A percentile compares a stretch with the other conserved stretches of the same genome.
These are phyloP conservation scores for Cicer arietinum DNA, from an alignment of 306 rosid genomes.

Conservation along the genomic window DNA sequence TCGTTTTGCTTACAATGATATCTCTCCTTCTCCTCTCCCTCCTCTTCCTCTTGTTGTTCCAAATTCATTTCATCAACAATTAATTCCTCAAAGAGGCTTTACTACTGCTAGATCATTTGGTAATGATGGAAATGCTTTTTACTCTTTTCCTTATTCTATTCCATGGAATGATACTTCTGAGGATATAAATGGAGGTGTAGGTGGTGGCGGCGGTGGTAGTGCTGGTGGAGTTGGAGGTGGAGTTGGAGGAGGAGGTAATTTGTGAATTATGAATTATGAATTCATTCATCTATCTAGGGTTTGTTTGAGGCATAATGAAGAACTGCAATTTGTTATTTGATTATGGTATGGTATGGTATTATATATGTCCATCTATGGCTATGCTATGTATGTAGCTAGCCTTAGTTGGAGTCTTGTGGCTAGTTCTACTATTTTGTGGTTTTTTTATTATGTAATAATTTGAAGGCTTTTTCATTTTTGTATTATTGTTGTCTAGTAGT, in stretches of 20 bases:
- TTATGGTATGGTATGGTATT: conserved; percentile 31
- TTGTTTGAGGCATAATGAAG: conserved; percentile 42
- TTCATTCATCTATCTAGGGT: conserved; percentile 53
- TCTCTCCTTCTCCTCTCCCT: conserved; percentile 39
- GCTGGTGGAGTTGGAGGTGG: conserved; percentile 54
- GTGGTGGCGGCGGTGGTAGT: conserved; percentile 55
- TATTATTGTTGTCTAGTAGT: not conserved
- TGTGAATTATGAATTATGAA: conserved; percentile 45
- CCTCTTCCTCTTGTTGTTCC: conserved; percentile 12
- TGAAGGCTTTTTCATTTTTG: conserved; percentile 17
- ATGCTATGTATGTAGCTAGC: conserved; percentile 41
- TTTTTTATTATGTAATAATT: conserved; percentile 28
- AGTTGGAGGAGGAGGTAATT: conserved; percentile 50
- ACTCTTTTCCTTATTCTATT: conserved; percentile 60
- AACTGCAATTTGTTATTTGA: not conserved
- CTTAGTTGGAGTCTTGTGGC: conserved; percentile 45
- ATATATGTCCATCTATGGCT: conserved; percentile 41
- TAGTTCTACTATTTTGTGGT: conserved; percentile 39
- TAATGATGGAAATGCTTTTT: conserved; percentile 51
- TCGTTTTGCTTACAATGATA: conserved; percentile 73
- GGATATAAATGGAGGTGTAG: conserved; percentile 53
- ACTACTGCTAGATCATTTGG: conserved; percentile 41
- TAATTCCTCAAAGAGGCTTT: conserved; percentile 13
- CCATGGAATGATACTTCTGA: conserved; percentile 69
- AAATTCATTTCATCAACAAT: conserved; percentile 33